Conservation (phyloP, 2,329 filamentous ascomycete genomes). For the Chrysoporthe cubensis region DNA sequence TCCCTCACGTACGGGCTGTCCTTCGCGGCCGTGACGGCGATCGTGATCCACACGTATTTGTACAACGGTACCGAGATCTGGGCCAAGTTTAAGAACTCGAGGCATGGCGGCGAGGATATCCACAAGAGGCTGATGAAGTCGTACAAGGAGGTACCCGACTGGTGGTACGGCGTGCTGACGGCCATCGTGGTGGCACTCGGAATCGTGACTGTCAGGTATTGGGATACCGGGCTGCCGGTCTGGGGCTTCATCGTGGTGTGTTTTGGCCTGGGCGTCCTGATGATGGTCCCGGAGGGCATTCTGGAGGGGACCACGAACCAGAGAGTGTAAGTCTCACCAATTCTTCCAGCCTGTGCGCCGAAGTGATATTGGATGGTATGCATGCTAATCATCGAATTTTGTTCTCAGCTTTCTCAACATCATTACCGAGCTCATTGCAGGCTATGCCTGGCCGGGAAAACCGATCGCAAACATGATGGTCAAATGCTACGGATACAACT, state of each 20-base stretch:
- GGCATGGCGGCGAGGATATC: constrained; percentile 39
- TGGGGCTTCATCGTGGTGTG: constrained; percentile 38
- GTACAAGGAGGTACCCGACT: constrained; percentile 43
- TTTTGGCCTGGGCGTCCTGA: constrained; percentile 34
- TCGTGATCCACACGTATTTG: constrained; percentile 40
- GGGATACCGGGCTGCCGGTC: constrained; percentile 36
- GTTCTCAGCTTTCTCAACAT: constrained; percentile 37
- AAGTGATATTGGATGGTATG: neutral
- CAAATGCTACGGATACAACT: constrained; percentile 40
- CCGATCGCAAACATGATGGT: constrained; percentile 40
- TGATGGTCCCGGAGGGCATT: constrained; percentile 32
- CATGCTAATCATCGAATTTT: neutral
- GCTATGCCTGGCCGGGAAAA: constrained; percentile 39
- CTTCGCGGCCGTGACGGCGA: constrained; percentile 41
- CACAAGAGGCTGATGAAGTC: constrained; percentile 43
- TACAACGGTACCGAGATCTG: constrained; percentile 41
- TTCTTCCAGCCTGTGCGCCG: neutral
- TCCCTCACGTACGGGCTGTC: constrained; percentile 42
- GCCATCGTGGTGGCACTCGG: constrained; percentile 40
- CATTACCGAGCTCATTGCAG: constrained; percentile 40
- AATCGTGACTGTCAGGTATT: constrained; percentile 35
- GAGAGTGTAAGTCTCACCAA: constrained; percentile 26
- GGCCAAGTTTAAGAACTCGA: constrained; percentile 38
- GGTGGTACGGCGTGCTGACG: constrained; percentile 44
- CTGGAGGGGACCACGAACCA: constrained; percentile 38